These are phyloP conservation scores for Phanerodontia chrysosporium DNA, from an alignment of 768 basidiomycete species.

Conservation along the genomic window DNA sequence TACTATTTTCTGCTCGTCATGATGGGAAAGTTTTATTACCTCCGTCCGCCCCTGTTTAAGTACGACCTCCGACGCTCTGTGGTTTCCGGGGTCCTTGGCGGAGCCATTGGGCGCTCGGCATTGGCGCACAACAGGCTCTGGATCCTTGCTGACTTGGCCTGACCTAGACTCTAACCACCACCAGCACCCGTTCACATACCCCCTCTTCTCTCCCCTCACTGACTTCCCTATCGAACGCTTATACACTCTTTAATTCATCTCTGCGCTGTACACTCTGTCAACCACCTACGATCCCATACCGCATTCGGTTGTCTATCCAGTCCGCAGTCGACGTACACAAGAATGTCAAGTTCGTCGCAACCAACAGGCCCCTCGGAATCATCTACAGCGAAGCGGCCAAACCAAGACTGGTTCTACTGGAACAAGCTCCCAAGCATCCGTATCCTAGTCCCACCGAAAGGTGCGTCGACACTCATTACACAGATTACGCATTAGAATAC, in stretches of 20 bases:
- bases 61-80: neutral
- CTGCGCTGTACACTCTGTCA: neutral
- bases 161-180: neutral
- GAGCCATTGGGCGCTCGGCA: neutral
- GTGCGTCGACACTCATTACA: slow-evolving; percentile 6
- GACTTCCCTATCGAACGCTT: neutral
- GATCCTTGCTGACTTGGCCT: slow-evolving; percentile 1
- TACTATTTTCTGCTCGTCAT: no score
- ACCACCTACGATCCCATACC: neutral
- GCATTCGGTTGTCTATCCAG: neutral
- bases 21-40: no score
- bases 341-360: neutral
- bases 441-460: slow-evolving; percentile 21
- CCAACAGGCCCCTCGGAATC: neutral
- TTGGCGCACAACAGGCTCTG: neutral
- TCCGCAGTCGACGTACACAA: neutral
- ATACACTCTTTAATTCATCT: neutral
- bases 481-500: neutral
- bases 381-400: neutral
- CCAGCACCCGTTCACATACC: neutral
- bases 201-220: neutral
- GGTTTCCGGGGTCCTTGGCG: neutral
- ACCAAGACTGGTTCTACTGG: slow-evolving; percentile 9
- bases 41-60: neutral
- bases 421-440: slow-evolving; percentile 21